phyloP scores from a whole-genome alignment of 2,329 filamentous ascomycete species.

The Penicillium occitanis region DNA sequence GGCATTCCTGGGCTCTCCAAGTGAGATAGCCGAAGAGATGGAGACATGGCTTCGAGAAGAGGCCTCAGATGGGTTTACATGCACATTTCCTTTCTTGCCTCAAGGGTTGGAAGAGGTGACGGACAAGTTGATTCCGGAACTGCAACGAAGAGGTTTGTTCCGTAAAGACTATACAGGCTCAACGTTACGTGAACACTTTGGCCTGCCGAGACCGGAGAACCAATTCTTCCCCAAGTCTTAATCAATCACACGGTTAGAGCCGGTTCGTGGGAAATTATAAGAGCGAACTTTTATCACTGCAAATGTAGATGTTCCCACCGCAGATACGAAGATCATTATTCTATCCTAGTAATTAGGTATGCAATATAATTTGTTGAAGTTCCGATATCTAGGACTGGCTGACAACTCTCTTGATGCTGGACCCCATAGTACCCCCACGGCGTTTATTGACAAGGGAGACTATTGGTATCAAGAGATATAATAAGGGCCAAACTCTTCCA shows the following conservation, averaged over 20 bases:
- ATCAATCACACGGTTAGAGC: background rate
- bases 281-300: background rate
- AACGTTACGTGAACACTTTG: slow-evolving; percentile 56
- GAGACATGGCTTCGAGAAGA: slow-evolving; percentile 50
- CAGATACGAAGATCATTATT: background rate
- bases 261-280: background rate
- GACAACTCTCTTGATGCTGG: no score
- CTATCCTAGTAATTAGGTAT: background rate
- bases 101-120: slow-evolving; percentile 54
- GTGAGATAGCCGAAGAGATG: slow-evolving; percentile 53
- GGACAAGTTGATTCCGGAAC: slow-evolving; percentile 50
- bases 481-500: no score
- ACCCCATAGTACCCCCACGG: no score
- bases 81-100: slow-evolving; percentile 52
- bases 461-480: no score
- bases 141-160: slow-evolving; percentile 54
- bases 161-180: slow-evolving; percentile 54
- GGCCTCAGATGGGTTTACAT: slow-evolving; percentile 54
- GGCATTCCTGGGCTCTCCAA: slow-evolving; percentile 53
- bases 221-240: slow-evolving; percentile 33
- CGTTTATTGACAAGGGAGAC: no score
- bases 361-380: background rate
- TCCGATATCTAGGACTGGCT: no score
- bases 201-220: slow-evolving; percentile 50
- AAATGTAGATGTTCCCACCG: background rate